Base-by-base conservation (phyloP, 2,329 filamentous ascomycete genomes). In the Colletotrichum godetiae region DNA sequence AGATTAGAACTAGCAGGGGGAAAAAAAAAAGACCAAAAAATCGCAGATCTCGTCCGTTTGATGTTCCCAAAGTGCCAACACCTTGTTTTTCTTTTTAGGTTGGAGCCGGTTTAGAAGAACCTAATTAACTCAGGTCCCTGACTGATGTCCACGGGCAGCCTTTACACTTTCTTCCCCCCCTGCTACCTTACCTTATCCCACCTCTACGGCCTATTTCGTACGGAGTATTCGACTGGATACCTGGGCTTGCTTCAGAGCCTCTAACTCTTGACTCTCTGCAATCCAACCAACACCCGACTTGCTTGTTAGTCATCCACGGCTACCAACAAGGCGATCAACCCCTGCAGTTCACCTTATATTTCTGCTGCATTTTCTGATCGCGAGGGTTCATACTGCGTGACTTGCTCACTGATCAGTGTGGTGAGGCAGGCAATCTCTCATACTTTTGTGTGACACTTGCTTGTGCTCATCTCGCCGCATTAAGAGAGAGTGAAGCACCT, bases 41-140 rank as follows among this genome's bases (percentile, higher is more conserved):
- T 15, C 5, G 37, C 37, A 63, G 64, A 63, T 52, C 37, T 63
- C 55, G 42, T 69, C 59, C 65, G 53, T 69, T 73, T 56, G 66
- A 64, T 55, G 59, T 60, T 33, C 61, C 4, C 31, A 63, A 37
- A 31, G 57, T 62, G 29, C 68, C 61, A 67, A 31, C 68, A 60
- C 33, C 56, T 57, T 68, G 58, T 61, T 61, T 31, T 42, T 15
- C 12, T 24, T 29, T 49, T n/a, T 64, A 53, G 61, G 33, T 60
- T 57, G 60, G 46, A 29, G 60, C 55, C 55, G 46, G 15, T 31
- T 59, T 65, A 33, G 66, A 60, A 22, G 27, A 33, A 52, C 8
- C 42, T 19, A 22, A 31, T 53, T 19, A 49, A 42, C 15, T 42
- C 13, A 42, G 37, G 37, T 15, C 37, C n/a, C 60, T 63, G 60